A percentile compares a stretch with the other conserved stretches of the same genome.
Conservation (phyloP, 208 protist genomes). For the Leishmania tarentolae region DNA sequence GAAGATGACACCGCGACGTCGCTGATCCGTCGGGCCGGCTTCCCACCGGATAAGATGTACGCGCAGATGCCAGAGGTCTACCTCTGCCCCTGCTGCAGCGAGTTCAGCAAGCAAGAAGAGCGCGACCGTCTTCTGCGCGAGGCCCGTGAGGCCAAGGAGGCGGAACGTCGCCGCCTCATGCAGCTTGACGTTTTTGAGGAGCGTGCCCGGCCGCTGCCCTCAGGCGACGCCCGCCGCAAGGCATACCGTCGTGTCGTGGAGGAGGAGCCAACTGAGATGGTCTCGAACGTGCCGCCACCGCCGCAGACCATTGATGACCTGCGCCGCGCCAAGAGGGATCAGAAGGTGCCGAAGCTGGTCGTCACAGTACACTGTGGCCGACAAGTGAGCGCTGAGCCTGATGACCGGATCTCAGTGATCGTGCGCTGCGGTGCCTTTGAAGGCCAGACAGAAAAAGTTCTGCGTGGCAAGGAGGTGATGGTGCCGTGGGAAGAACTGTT, state of each 20-base stretch:
- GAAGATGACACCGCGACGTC: slow-evolving; percentile 90
- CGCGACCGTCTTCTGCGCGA: slow-evolving; percentile 63
- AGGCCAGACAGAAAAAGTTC: slow-evolving; percentile 83
- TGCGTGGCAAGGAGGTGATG: slow-evolving; percentile 58
- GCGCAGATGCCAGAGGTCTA: slow-evolving; percentile 87
- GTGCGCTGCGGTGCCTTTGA: slow-evolving; percentile 90
- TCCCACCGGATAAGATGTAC: slow-evolving; percentile 74
- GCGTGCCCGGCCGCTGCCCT: slow-evolving; percentile 67
- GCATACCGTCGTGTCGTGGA: slow-evolving; percentile 41
- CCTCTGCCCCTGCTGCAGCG: slow-evolving; percentile 82
- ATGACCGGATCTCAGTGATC: slow-evolving; percentile 77
- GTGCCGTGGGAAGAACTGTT: slow-evolving; percentile 91
- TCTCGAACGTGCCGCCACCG: slow-evolving; percentile 57
- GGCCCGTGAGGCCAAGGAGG: slow-evolving; percentile 68
- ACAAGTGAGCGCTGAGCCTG: slow-evolving; percentile 55
- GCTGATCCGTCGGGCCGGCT: slow-evolving; percentile 84
- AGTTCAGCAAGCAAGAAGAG: slow-evolving; percentile 62
- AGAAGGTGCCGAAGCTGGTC: slow-evolving; percentile 68
- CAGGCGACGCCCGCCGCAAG: slow-evolving; percentile 38
- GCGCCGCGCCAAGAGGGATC: slow-evolving; percentile 40
- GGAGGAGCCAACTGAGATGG: slow-evolving; percentile 38
- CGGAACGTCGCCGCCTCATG: slow-evolving; percentile 63
- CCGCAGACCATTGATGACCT: slow-evolving; percentile 77
- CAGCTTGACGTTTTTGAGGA: slow-evolving; percentile 92
- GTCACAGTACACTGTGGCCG: slow-evolving; percentile 89